Base-by-base conservation (phyloP, 2,329 filamentous ascomycete genomes). In the Leptoxyphium fumago region DNA sequence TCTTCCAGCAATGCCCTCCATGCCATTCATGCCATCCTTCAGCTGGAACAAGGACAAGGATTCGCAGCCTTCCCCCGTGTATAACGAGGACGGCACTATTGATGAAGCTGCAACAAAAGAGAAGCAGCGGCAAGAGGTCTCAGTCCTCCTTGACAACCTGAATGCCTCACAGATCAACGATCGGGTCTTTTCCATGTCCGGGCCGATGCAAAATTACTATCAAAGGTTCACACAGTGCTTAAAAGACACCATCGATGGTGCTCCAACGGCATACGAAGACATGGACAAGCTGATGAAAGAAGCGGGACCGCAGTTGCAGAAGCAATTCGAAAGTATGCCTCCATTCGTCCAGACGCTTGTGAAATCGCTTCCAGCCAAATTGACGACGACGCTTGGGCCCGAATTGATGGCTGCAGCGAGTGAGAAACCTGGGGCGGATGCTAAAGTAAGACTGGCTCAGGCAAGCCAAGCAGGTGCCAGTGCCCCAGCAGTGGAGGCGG, bases 241-340 rank as follows among this genome's bases (percentile, higher is more conserved):
- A 58, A 91, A 89, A 60, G 91, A 98, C 60, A 75, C 95, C 13
- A 77, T 91, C 55, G 88, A 87, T 59, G 91, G 91, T 48, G 91
- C 86, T 1, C 91, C 91, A 2, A 95, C 89, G 0, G 91, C 91
- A 2, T 94, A 93, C 62, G 74, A 82, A 57, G 91, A 98, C 60
- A 79, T 98, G n/a, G 78, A 80, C 54, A 75, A 72, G 57, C 68
- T 81, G 14, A 67, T 81, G 50, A 77, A 69, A 9, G 75, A 77
- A 44, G 75, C 74, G n/a, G 76, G 79, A 48, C 64, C 68, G n/a
- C 72, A 79, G 50, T 61, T 82, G 14, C 74, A 80, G 55, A 73
- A 74, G 50, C 75, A 78, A 47, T 82, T 77, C 55, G 69, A 71
- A 14, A 65, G 78, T 50, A 74, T 96, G 39, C 89, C 89, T 0